Conservation (phyloP, 1,284 basidiomycete species). For the Psilocybe mexicana region DNA sequence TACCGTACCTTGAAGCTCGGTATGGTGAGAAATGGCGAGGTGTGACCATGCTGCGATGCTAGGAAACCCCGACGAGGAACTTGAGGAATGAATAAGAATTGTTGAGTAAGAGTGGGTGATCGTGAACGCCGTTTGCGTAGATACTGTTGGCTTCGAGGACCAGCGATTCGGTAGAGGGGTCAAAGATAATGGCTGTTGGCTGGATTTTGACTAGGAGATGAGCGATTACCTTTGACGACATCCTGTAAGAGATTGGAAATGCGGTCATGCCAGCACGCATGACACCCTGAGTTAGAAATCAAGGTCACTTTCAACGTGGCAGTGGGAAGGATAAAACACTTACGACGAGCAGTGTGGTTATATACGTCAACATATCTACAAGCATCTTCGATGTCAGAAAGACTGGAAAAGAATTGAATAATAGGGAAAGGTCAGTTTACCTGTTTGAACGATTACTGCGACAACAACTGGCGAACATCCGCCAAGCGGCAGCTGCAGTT, state of each 20-base stretch:
- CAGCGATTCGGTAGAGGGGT: not conserved
- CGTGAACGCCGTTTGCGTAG: not conserved
- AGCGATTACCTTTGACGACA: not conserved
- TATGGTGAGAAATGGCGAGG: not conserved
- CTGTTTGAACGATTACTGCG: not conserved
- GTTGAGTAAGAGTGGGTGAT: not conserved
- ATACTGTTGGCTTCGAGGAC: not conserved
- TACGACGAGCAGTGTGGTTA: not conserved
- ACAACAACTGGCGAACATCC: not conserved
- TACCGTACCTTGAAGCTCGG: constrained; percentile 1
- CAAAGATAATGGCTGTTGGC: not conserved
- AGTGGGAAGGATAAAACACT: not conserved
- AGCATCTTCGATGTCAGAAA: not conserved
- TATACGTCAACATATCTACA: not conserved
- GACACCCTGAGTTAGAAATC: not conserved
- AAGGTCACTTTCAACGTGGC: not conserved
- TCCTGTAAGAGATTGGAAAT: constrained; percentile 6
- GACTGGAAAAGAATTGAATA: not conserved
- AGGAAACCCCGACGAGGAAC: constrained; percentile 3
- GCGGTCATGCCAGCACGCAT: constrained; percentile 4
- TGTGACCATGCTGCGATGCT: constrained; percentile 6
- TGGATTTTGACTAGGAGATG: constrained; percentile 1
- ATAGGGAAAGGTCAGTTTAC: not conserved
- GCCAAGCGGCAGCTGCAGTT: not conserved
- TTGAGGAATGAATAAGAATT: constrained; percentile 5